These are phyloP conservation scores for Euphorbia pulcherrima DNA, from an alignment of 345 rosid species.

Conservation along the genomic window DNA sequence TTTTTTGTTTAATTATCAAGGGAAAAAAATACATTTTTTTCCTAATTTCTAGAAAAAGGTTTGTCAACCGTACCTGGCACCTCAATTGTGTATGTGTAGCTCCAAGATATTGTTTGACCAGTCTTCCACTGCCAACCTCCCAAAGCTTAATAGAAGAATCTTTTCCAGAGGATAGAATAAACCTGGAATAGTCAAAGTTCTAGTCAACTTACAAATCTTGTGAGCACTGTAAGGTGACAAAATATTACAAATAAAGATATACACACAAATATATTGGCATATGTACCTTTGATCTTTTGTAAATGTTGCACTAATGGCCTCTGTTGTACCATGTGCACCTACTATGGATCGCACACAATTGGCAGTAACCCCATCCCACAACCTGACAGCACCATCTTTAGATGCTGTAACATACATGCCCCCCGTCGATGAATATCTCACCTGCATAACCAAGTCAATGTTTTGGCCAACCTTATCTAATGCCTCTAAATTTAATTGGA, in stretches of 20 bases:
- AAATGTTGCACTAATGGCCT: conserved; percentile 67
- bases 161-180: conserved; percentile 75
- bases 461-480: background rate
- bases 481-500: conserved; percentile 6
- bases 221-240: too few relatives aligned
- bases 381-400: conserved; percentile 71
- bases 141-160: conserved; percentile 74
- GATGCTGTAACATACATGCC: conserved; percentile 76
- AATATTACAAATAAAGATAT: background rate
- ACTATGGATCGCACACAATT: conserved; percentile 57
- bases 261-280: background rate
- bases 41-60: background rate
- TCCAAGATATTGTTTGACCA: conserved; percentile 72
- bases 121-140: conserved; percentile 73
- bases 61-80: conserved; percentile 52
- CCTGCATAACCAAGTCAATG: conserved; percentile 41
- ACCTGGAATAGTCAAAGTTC: conserved; percentile 40
- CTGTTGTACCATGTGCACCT: conserved; percentile 67
- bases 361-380: conserved; percentile 74
- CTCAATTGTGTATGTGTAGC: conserved; percentile 56
- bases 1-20: background rate
- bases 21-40: background rate
- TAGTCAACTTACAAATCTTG: conserved; percentile 11
- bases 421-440: conserved; percentile 78
- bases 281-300: conserved; percentile 75